These are phyloP conservation scores for Leishmania braziliensis DNA, from an alignment of 208 protist genomes.

Conservation along the genomic window DNA sequence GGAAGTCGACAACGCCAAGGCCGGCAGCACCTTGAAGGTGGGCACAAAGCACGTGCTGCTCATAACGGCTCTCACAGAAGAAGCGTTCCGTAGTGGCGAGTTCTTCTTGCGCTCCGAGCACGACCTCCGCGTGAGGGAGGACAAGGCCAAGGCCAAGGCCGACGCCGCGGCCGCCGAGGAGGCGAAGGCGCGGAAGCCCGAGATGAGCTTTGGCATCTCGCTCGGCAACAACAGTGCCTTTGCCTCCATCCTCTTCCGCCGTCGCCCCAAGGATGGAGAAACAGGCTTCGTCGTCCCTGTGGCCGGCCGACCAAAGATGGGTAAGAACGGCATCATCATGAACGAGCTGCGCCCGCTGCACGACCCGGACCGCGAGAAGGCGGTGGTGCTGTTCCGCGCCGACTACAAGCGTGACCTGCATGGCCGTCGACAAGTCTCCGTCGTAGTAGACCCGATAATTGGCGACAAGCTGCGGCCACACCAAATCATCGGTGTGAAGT, in stretches of 20 bases:
- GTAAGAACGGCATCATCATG: constrained; percentile 61
- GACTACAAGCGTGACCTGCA: constrained; percentile 89
- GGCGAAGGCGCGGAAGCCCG: constrained; percentile 47
- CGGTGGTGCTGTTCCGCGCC: constrained; percentile 89
- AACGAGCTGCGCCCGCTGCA: constrained; percentile 70
- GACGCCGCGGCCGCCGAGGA: constrained; percentile 58
- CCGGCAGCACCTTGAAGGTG: constrained; percentile 70
- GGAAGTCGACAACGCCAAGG: constrained; percentile 62
- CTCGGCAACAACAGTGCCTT: constrained; percentile 42
- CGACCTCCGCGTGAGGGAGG: constrained; percentile 78
- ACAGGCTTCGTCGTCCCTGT: constrained; percentile 82
- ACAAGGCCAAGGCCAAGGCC: constrained; percentile 72
- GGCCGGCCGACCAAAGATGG: constrained; percentile 72
- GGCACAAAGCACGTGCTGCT: constrained; percentile 73
- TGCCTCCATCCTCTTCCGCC: constrained; percentile 61
- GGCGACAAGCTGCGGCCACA: constrained; percentile 92
- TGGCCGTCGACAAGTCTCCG: constrained; percentile 81
- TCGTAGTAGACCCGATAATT: constrained; percentile 92
- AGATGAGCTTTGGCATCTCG: constrained; percentile 77
- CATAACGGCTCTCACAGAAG: constrained; percentile 81
- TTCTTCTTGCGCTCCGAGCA: constrained; percentile 91
- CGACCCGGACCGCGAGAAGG: constrained; percentile 73
- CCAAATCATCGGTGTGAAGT: constrained; percentile 89
- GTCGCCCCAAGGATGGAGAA: constrained; percentile 67
- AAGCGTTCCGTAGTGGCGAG: constrained; percentile 84